Conservation (phyloP, 2,329 filamentous ascomycete genomes). For the Pseudocercospora eumusae region DNA sequence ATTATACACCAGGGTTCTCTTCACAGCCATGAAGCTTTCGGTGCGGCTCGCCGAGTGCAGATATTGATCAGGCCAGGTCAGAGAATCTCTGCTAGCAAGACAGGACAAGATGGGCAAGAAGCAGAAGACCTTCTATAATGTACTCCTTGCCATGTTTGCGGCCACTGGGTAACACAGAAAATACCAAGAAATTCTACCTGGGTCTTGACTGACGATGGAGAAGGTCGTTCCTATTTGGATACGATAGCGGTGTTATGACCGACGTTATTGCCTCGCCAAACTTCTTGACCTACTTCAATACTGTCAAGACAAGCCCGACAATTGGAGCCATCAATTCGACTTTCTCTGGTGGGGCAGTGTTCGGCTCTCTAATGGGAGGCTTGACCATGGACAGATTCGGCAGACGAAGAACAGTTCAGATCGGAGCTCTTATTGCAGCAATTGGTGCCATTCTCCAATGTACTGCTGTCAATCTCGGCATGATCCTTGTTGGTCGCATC, state of each 20-base stretch:
- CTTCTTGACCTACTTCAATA: conserved; percentile 61
- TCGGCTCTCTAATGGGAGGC: conserved; percentile 56
- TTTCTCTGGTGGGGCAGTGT: conserved; percentile 60
- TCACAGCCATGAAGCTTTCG: conserved; percentile 1
- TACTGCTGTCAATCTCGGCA: conserved; percentile 56
- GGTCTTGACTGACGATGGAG: conserved; percentile 13
- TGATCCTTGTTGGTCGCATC: conserved; percentile 62
- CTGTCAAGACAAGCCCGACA: conserved; percentile 51
- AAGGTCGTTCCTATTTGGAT: conserved; percentile 50
- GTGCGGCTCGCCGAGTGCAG: conserved; percentile 5
- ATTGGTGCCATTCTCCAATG: conserved; percentile 62
- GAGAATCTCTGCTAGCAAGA: neutral
- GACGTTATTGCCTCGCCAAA: conserved; percentile 59
- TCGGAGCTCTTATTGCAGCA: conserved; percentile 60
- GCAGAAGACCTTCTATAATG: conserved; percentile 31
- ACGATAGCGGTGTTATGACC: conserved; percentile 45
- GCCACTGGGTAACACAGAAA: conserved; percentile 31
- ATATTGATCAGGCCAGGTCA: neutral
- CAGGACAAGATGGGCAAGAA: conserved; percentile 24
- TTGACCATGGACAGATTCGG: conserved; percentile 64
- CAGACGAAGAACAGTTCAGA: conserved; percentile 60
- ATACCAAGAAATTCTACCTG: neutral
- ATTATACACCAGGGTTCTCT: neutral
- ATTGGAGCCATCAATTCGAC: conserved; percentile 66
- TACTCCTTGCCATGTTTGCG: conserved; percentile 35